Evolutionary conservation across 495 filamentous ascomycete species (phyloP), one percentile per base, ranked within the genome.

Genomic region (Penicilliopsis zonata): DNA sequence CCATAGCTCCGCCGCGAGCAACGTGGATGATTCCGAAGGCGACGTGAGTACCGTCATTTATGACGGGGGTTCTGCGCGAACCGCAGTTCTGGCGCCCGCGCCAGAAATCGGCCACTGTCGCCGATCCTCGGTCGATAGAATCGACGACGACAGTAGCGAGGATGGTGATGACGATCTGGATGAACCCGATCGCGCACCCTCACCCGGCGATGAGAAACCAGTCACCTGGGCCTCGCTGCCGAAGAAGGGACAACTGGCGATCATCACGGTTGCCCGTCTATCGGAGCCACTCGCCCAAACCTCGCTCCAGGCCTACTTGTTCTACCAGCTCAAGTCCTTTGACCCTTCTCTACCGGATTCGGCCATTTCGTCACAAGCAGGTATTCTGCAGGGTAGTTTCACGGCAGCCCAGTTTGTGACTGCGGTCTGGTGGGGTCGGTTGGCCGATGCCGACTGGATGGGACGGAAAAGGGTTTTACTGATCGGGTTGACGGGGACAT

Each of bases 231-330:
- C 45, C 16, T 74, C 76, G 29, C 57, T 92, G 1, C 84, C 84
- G 1, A 62, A 69, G 32, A 88, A 86, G 43, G 62, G 72, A 36
- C 84, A 92, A 49, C 62, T 92, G 34, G 54, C 76, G 3, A 73
- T 90, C 36, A 59, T 92, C 31, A 81, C 79, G 0, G 57, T 86
- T 23, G 72, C 82, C 6, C 69, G 84, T 18, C 57, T 90, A 18
- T 82, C 81, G 13, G 83, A 90, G 45, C 83, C 83, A 3, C 60
- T 90, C 9, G 74, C 81, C 1, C 80, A 86, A 47, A 86, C 79
- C 1, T 82, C 75, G 28, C 55, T 90, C 29, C 77, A 81, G 45
- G 66, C 64, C 41, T 86, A 84, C 49, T 68, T 86, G 65, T 82
- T 80, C 44, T 81, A 80, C 41, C 75, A 80, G 51, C 62, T 82